Base-by-base conservation (phyloP, 129 eudicot genomes). In the Chrysanthemum makinoi region DNA sequence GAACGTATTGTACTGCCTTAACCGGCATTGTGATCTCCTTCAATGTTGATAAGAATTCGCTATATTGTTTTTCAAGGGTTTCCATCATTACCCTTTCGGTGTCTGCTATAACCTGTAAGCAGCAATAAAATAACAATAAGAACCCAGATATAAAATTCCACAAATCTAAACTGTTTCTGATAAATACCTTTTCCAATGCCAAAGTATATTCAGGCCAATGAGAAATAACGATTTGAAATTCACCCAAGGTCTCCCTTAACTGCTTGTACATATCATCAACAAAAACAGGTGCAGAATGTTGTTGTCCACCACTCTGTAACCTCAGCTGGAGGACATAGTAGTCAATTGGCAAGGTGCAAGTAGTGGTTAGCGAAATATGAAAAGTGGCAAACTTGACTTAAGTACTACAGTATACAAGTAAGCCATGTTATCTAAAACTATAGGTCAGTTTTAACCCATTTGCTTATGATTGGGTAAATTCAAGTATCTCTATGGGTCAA, bases 131-230 rank as follows among this genome's bases (percentile, higher is more conserved):
- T 4, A 70, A 67, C 52, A 57, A 16, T 28, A 60, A 44, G 43
- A 59, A 52, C 7, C 7, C 47, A 20, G 26, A 47, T 39, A 26
- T 16, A 51, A 3, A 65, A 46, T 68, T 68, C 54, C 49, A 62
- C 15, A 50, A 69, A 63, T 63, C 35, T 53, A 54, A 65, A 26
- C 15, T 50, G 18, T 20, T 20, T 49, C 9, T 55, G 85, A 68
- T 83, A 84, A 90, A 68, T 83, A 87, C 96, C 84, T 68, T 83
- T 60, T 90, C 97, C 83, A 90, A 68, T 19, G 66, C 69, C 49
- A 77, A 75, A 24, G 86, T 68, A 75, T 87, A 90, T 57, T 85
- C 89, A 50, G 97, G 97, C 95, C 95, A 90, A 24, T 83, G 91
- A 68, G 77, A 69, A 62, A 85, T 53, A 14, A 90, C 83, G 68